Base-by-base conservation (phyloP, 2,329 filamentous ascomycete genomes). In the Cercospora canescens region DNA sequence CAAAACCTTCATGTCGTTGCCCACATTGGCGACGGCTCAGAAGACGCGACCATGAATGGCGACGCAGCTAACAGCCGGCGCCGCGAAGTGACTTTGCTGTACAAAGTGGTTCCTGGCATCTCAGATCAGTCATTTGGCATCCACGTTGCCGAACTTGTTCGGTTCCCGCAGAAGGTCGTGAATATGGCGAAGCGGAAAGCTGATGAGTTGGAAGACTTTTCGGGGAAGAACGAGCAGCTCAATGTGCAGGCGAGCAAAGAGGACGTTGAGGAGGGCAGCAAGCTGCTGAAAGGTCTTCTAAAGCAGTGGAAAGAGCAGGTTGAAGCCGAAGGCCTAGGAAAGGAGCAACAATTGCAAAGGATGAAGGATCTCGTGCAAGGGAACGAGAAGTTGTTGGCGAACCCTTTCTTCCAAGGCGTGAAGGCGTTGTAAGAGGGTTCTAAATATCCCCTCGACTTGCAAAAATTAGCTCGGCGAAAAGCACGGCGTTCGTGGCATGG, bases 161-260 rank as follows among this genome's bases (percentile, higher is more conserved):
- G 94, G 52, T 99, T 99, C 81, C 95, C 95, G 0, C 90, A 93
- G 73, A 99, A 99, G 81, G 96, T 99, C 16, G 91, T 99, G 67
- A 93, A 93, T 70, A 99, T 99, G 96, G 95, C 95, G n/a, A 96
- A 96, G 81, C 88, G 95, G 73, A 99, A 99, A 82, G 95, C 95
- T 0, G 95, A 98, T 78, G 96, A 99, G 83, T 85, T 99, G 37
- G 95, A 99, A 78, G 95, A 99, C 78, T 99, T 99, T 74, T 91
- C 91, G 0, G 87, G 87, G 59, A 94, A 93, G 80, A 84, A 79
- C 21, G 76, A 85, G 52, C 76, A 84, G 7, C 18, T 50, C 37
- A 62, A 67, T n/a, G 79, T 86, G 50, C 81, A 87, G 71, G 93
- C 92, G 76, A 91, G 86, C 70, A 93, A 93, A 74, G 87, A 93